Base-by-base conservation (phyloP, 306 rosid genomes). In the Castanospermum australe region DNA sequence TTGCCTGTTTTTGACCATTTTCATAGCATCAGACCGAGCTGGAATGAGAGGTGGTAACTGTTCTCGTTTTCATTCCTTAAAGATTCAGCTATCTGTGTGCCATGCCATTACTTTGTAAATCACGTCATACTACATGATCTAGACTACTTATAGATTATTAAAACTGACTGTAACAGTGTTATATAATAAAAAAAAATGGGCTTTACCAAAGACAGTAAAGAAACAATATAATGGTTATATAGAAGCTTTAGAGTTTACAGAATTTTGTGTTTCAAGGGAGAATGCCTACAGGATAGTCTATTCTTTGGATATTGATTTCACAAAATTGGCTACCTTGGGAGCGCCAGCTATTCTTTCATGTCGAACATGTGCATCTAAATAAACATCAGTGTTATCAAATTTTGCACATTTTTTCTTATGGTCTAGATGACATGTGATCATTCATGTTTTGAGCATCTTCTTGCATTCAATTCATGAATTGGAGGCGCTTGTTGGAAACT, bases 1-100 rank as follows among this genome's bases (percentile, higher is more conserved):
- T 82, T 94, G 71, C 98, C 98, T 78, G 88, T 89, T 76, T 89
- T 90, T 75, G 91, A 92, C 83, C 91, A 92, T 87, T 90, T 92
- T 71, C 92, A 81, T 73, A 80, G 84, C 91, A 84, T 79, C 85
- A 86, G 87, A 86, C 84, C 90, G 22, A 84, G 81, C 83, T 91
- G 93, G 97, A 86, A 72, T 77, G 94, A 87, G 77, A 94, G 97
- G 97, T 89, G 77, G 76, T 82, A 71, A 71, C 66, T 50, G 7
- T 74, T 76, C 50, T 70, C 9, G 73, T 62, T 30, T 64, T 41
- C 17, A 38, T 56, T 84, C 61, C 66, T 44, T 48, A n/a, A 30
- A 60, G 51, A 79, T 72, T 48, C 22, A 50, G 64, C 21, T 72
- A n/a, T 64, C 18, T 66, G 10, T 42, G 33, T 67, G n/a, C 57